phyloP scores from a whole-genome alignment of 805 yeast genomes.

The Metschnikowia chrysomelidarum region DNA sequence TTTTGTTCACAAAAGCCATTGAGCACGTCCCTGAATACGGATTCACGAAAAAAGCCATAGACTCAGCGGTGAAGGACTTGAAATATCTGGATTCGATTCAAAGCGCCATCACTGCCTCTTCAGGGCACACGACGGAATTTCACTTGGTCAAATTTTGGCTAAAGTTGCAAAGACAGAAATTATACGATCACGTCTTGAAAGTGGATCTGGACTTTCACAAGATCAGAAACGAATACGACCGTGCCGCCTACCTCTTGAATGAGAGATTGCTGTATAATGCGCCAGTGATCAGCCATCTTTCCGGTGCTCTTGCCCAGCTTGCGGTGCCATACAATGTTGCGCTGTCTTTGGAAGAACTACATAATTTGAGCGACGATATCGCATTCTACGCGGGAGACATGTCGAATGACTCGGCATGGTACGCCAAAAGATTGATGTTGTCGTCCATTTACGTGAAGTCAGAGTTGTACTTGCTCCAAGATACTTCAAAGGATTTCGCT shows the following conservation, averaged over 20 bases:
- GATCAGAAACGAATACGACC: slow-evolving; percentile 35
- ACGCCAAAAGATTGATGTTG: slow-evolving; percentile 74
- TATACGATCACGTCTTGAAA: slow-evolving; percentile 30
- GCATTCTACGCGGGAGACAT: slow-evolving; percentile 75
- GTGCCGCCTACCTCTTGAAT: slow-evolving; percentile 44
- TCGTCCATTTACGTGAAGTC: slow-evolving; percentile 68
- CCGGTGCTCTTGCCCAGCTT: slow-evolving; percentile 57
- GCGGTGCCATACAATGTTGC: slow-evolving; percentile 61
- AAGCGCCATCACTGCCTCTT: slow-evolving; percentile 36
- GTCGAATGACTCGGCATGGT: slow-evolving; percentile 88
- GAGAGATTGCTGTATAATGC: slow-evolving; percentile 52
- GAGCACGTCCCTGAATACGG: slow-evolving; percentile 51
- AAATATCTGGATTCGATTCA: slow-evolving; percentile 53
- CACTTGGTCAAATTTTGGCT: slow-evolving; percentile 54
- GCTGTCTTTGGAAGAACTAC: slow-evolving; percentile 63
- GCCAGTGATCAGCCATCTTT: slow-evolving; percentile 44
- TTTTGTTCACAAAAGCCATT: slow-evolving; percentile 38
- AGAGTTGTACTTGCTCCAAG: slow-evolving; percentile 80
- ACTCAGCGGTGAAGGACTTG: slow-evolving; percentile 46
- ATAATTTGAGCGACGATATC: slow-evolving; percentile 77
- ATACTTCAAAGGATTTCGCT: slow-evolving; percentile 51
- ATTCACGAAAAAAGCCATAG: slow-evolving; percentile 47
- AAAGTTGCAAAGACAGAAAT: slow-evolving; percentile 40
- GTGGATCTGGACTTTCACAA: slow-evolving; percentile 24
- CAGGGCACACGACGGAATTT: slow-evolving; percentile 36